These are phyloP conservation scores for Ettlia oleoabundans DNA, from an alignment of 139 green algal genomes.

Conservation along the genomic window DNA sequence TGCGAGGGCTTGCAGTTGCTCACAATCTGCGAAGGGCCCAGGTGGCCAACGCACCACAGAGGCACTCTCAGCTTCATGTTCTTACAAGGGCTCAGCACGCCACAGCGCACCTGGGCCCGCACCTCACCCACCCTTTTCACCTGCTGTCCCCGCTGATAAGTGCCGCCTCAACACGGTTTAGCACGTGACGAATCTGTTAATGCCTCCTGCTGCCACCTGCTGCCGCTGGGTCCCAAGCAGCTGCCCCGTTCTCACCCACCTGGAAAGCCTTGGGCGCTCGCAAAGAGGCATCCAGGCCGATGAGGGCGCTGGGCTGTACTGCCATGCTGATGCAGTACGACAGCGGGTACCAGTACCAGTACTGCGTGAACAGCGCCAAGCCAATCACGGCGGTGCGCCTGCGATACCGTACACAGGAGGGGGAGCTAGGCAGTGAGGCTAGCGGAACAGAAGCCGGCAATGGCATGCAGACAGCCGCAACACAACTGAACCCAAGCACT, in stretches of 20 bases:
- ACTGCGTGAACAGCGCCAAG: constrained; percentile 95
- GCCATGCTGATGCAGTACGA: constrained; percentile 90
- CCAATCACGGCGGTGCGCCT: constrained; percentile 88
- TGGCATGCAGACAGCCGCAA: no score
- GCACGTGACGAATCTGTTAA: no score
- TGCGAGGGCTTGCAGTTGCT: constrained; percentile 76
- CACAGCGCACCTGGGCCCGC: no score
- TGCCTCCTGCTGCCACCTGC: no score
- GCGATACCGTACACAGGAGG: no score
- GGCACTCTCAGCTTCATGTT: neutral
- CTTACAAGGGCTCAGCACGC: no score
- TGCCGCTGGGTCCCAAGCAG: constrained; percentile 57
- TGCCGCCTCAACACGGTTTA: no score
- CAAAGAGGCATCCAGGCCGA: constrained; percentile 82
- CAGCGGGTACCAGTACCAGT: constrained; percentile 99
- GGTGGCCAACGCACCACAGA: neutral
- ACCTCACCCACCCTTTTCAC: no score
- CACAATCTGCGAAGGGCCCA: constrained; percentile 39
- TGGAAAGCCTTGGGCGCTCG: constrained; percentile 42
- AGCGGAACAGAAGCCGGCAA: constrained; percentile 36
- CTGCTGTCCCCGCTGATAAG: no score
- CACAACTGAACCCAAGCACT: no score
- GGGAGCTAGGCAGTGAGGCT: no score
- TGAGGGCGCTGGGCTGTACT: constrained; percentile 87
- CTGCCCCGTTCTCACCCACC: constrained; percentile 67